Conservation (phyloP, 768 basidiomycete genomes). For the Termitomyces titanicus region DNA sequence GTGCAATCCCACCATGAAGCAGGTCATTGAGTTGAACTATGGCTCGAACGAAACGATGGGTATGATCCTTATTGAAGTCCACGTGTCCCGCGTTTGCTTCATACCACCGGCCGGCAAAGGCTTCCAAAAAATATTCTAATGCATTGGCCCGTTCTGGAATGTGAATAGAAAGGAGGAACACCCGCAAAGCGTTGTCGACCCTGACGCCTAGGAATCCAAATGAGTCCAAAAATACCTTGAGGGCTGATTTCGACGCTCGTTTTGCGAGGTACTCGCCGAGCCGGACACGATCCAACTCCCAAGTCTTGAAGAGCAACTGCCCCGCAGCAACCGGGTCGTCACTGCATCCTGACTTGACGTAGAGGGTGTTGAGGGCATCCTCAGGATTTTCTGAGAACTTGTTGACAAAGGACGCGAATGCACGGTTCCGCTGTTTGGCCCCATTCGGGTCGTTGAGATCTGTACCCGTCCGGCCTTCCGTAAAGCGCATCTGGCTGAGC, state of each 20-base stretch:
- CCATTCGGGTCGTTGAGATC: slow-evolving; percentile 32
- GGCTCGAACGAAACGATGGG: slow-evolving; percentile 71
- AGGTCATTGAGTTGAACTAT: slow-evolving; percentile 88
- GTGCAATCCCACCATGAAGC: slow-evolving; percentile 70
- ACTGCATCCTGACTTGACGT: slow-evolving; percentile 52
- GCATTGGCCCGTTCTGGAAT: slow-evolving; percentile 39
- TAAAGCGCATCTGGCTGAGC: slow-evolving; percentile 65
- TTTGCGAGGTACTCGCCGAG: slow-evolving; percentile 84
- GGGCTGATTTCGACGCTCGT: slow-evolving; percentile 66
- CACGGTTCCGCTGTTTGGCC: slow-evolving; percentile 47
- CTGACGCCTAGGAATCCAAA: slow-evolving; percentile 83
- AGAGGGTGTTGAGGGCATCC: slow-evolving; percentile 67
- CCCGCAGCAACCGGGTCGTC: slow-evolving; percentile 77
- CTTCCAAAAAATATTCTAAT: slow-evolving; percentile 72
- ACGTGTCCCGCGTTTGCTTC: slow-evolving; percentile 80
- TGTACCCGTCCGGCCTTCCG: slow-evolving; percentile 63
- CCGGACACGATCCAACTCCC: slow-evolving; percentile 77
- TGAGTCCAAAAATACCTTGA: slow-evolving; percentile 82
- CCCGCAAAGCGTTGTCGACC: slow-evolving; percentile 85
- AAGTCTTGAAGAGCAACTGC: slow-evolving; percentile 73
- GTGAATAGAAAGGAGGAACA: slow-evolving; percentile 82
- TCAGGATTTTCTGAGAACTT: slow-evolving; percentile 82
- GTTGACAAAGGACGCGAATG: slow-evolving; percentile 70
- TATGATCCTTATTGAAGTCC: slow-evolving; percentile 80
- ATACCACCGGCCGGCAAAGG: slow-evolving; percentile 88